phyloP scores from a whole-genome alignment of 2,329 filamentous ascomycete genomes.

The Hyphodiscus sp. region DNA sequence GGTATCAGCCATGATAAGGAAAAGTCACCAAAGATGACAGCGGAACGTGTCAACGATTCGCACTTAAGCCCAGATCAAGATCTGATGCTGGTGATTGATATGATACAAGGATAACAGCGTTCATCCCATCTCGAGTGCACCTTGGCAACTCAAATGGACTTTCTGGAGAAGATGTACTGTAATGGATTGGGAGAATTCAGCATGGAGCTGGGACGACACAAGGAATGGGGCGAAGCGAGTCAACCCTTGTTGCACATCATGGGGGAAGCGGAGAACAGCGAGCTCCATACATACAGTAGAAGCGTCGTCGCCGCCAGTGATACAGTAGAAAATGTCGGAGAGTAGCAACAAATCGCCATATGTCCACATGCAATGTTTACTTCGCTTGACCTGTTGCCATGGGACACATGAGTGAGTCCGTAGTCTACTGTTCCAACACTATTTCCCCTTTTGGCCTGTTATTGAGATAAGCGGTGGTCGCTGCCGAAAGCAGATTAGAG shows the following conservation, averaged over 20 bases:
- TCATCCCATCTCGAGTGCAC: neutral
- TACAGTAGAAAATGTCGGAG: no score
- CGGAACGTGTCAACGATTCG: neutral
- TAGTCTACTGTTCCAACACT: no score
- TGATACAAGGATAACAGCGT: neutral
- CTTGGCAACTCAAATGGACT: neutral
- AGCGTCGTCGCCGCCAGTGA: no score
- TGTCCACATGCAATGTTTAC: no score
- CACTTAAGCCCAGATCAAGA: neutral
- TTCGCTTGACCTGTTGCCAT: no score
- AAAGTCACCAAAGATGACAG: neutral
- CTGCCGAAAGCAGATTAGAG: no score
- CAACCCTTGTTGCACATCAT: neutral
- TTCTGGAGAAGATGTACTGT: neutral
- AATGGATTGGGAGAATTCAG: neutral
- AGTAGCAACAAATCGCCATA: no score
- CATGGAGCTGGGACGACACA: slow-evolving; percentile 7
- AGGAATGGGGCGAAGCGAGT: slow-evolving; percentile 8
- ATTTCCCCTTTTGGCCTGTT: no score
- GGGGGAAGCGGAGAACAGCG: no score
- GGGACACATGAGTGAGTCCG: no score
- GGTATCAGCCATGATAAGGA: slow-evolving; percentile 3
- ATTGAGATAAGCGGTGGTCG: no score
- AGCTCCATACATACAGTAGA: no score
- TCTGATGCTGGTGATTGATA: neutral